Base-by-base conservation (phyloP, 2,329 filamentous ascomycete species). In the Fusarium sororula region DNA sequence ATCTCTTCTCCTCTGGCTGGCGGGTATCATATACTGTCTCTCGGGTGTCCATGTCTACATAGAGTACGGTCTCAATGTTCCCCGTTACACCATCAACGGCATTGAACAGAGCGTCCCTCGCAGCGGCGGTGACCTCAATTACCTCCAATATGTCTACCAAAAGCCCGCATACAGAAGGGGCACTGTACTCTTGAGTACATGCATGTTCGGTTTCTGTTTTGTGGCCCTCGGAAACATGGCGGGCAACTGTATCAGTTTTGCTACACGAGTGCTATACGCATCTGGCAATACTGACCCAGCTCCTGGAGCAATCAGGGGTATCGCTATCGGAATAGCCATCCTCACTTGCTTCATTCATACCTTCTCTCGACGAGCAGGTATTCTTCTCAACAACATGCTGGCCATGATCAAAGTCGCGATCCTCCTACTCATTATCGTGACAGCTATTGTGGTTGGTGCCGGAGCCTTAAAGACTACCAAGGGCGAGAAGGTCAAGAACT, bases 381-480 rank as follows among this genome's bases (percentile, higher is more conserved):
- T 89, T 48, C 75, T 81, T 28, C 74, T 89, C 30, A 88, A 87
- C 75, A 89, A 89, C 68, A 30, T 83, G n/a, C 80, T 89, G 38
- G 87, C 87, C 7, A 77, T 84, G 7, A 73, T 87, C 66, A 90
- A 90, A 71, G 77, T 88, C 7, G 73, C 80, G 51, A 83, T 88
- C 4, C 81, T 90, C 5, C 62, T 88, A 4, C 78, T 84, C 15
- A 86, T 89, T 58, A 76, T 83, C 22, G 63, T 79, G 13, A 75
- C 79, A 12, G 80, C 82, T 22, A 79, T 82, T 24, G 73, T 80
- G 17, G 82, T 83, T 6, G 79, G 72, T 3, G 79, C 75, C 1
- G 76, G 78, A 12, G 80, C 77, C 7, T 56, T 81, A 11, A 70
- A 70, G 38, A 45, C 41, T 26, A n/a, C 35, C 7, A 24, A 58